A percentile compares a stretch with the other conserved stretches of the same genome.
phyloP scores from a whole-genome alignment of 2,329 filamentous ascomycete genomes.

The Cordyceps tenuipes region DNA sequence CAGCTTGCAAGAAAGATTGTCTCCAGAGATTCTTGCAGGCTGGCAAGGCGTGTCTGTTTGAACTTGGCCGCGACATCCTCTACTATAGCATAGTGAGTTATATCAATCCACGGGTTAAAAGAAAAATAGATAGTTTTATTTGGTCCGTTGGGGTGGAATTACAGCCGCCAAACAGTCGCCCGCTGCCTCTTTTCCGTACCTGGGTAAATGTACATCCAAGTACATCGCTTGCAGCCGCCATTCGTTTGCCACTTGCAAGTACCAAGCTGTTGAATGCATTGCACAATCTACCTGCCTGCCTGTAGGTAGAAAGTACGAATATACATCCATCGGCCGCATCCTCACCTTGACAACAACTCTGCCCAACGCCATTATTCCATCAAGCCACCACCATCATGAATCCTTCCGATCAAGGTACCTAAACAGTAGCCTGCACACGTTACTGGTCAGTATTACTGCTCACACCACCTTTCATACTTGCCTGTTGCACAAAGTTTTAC shows the following conservation, averaged over 20 bases:
- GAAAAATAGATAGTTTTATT: too few species aligned
- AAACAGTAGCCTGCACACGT: not conserved
- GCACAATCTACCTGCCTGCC: too few species aligned
- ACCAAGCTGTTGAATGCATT: not conserved
- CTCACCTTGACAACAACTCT: not conserved
- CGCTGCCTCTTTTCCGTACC: not conserved
- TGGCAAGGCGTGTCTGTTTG: not conserved
- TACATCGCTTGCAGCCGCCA: not conserved
- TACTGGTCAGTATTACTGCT: not conserved
- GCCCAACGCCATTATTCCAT: not conserved
- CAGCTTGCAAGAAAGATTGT: not conserved
- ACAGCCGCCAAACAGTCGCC: too few species aligned
- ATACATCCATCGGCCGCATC: not conserved
- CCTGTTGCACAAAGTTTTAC: not conserved
- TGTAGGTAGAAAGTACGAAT: not conserved
- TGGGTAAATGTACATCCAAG: not conserved
- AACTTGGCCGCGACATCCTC: not conserved
- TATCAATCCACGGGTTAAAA: too few species aligned
- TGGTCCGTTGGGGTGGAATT: too few species aligned
- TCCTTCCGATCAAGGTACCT: not conserved
- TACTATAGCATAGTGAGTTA: too few species aligned
- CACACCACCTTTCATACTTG: not conserved
- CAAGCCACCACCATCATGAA: not conserved
- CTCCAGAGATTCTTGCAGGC: not conserved
- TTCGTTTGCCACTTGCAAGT: not conserved